These are phyloP conservation scores for Streptanthus diversifolius DNA, from an alignment of 345 rosid genomes.

Conservation along the genomic window DNA sequence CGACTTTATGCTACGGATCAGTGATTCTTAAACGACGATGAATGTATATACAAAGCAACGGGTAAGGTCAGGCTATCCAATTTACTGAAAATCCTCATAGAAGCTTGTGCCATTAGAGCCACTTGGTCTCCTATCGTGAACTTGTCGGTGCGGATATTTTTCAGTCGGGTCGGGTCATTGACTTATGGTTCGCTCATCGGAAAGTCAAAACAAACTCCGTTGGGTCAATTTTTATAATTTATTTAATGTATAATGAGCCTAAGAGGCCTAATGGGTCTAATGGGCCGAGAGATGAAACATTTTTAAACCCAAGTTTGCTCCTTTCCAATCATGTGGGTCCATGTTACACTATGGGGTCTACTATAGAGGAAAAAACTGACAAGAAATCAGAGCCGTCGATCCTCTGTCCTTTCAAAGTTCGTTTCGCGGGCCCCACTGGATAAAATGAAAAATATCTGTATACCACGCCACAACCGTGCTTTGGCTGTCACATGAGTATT, in stretches of 20 bases:
- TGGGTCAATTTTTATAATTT: too few relatives aligned
- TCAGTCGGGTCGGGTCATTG: constrained; percentile 21
- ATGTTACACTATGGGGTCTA: neutral
- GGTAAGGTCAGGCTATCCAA: constrained; percentile 14
- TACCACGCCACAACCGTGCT: constrained; percentile 32
- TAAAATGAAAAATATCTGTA: neutral
- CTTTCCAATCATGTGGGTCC: neutral
- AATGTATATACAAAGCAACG: constrained; percentile 1
- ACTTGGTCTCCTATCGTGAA: constrained; percentile 23
- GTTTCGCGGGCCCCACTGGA: constrained; percentile 24
- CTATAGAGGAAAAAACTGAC: constrained; percentile 9
- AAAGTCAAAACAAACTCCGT: constrained; percentile 6
- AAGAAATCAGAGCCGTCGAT: constrained; percentile 34
- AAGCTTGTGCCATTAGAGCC: constrained; percentile 27
- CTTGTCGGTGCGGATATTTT: constrained; percentile 24
- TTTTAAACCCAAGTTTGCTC: neutral
- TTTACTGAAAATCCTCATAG: constrained; percentile 4
- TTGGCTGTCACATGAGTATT: constrained; percentile 26
- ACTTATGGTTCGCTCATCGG: neutral
- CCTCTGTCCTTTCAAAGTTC: constrained; percentile 20
- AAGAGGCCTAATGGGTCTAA: too few relatives aligned
- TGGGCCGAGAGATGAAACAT: neutral
- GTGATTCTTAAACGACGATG: neutral
- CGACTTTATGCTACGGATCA: neutral
- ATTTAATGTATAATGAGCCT: too few relatives aligned